phyloP scores from a whole-genome alignment of 2,329 filamentous ascomycete genomes.

The Amauroascus niger region DNA sequence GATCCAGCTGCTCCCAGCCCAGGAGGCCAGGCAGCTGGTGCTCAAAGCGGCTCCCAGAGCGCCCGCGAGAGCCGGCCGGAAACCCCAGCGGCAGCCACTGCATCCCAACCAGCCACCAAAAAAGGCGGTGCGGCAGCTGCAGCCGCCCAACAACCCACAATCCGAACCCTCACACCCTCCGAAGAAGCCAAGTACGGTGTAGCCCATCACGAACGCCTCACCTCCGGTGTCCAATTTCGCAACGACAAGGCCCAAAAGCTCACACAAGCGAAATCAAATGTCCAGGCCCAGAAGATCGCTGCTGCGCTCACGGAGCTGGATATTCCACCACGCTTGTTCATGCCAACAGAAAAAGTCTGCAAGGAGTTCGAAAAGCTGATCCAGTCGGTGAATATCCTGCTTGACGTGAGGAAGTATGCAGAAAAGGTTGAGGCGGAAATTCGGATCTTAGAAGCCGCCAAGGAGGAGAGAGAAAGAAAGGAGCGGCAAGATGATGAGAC shows the following conservation, averaged over 20 bases:
- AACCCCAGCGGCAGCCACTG: conserved; percentile 32
- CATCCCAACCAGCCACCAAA: conserved; percentile 29
- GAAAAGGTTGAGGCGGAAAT: conserved; percentile 43
- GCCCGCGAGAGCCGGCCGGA: conserved; percentile 27
- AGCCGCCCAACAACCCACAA: conserved; percentile 43
- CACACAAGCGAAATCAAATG: conserved; percentile 43
- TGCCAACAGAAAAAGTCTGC: conserved; percentile 43
- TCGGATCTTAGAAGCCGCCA: conserved; percentile 37
- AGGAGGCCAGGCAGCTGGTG: conserved; percentile 43
- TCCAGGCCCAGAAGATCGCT: conserved; percentile 41
- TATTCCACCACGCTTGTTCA: conserved; percentile 39
- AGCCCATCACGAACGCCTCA: conserved; percentile 71
- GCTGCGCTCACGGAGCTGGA: conserved; percentile 40
- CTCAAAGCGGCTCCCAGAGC: conserved; percentile 24
- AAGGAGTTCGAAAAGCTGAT: conserved; percentile 43
- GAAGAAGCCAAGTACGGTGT: conserved; percentile 78
- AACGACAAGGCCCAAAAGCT: conserved; percentile 48
- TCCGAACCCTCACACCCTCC: conserved; percentile 61
- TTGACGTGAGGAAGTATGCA: conserved; percentile 40
- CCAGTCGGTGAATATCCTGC: conserved; percentile 38
- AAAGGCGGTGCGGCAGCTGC: conserved; percentile 30
- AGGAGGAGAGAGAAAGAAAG: conserved; percentile 33
- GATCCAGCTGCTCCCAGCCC: conserved; percentile 44
- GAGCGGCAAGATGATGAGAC: conserved; percentile 23
- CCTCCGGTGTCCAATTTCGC: conserved; percentile 79